Evolutionary conservation across 208 protist genomes (phyloP).

Genomic region (Wallacemonas sp.): DNA sequence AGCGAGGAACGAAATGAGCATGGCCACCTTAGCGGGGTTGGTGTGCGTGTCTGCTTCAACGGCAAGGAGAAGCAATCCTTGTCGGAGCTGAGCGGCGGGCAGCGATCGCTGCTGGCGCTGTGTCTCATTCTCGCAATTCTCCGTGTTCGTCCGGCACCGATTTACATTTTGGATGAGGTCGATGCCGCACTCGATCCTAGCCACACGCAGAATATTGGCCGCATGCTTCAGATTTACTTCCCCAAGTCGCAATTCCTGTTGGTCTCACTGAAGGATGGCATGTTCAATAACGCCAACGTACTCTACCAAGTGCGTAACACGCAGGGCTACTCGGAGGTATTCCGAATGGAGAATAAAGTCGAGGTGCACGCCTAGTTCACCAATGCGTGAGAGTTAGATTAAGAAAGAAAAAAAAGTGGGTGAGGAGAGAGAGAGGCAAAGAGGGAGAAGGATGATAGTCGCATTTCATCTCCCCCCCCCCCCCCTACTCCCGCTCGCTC

Average conservation of each 20-base stretch:
- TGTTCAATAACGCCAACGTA: slow-evolving; percentile 99
- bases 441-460: background rate
- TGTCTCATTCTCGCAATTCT: slow-evolving; percentile 99
- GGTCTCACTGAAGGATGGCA: slow-evolving; percentile 99
- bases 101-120: slow-evolving; percentile 99
- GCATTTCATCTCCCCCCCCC: background rate
- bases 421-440: no score
- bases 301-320: slow-evolving; percentile 97
- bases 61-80: slow-evolving; percentile 97
- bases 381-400: no score
- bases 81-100: slow-evolving; percentile 99
- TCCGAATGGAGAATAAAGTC: slow-evolving; percentile 52
- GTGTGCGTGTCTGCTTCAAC: slow-evolving; percentile 97
- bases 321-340: slow-evolving; percentile 87
- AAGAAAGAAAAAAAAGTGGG: no score
- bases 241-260: slow-evolving; percentile 99
- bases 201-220: slow-evolving; percentile 99
- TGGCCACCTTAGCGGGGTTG: slow-evolving; percentile 89
- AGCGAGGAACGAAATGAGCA: slow-evolving; percentile 83
- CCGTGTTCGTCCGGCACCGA: slow-evolving; percentile 98
- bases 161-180: slow-evolving; percentile 99
- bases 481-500: background rate
- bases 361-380: no score
- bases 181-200: slow-evolving; percentile 99
- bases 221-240: slow-evolving; percentile 98